These are phyloP conservation scores for Trypanosoma lewisi DNA, from an alignment of 208 protist species.

Conservation along the genomic window DNA sequence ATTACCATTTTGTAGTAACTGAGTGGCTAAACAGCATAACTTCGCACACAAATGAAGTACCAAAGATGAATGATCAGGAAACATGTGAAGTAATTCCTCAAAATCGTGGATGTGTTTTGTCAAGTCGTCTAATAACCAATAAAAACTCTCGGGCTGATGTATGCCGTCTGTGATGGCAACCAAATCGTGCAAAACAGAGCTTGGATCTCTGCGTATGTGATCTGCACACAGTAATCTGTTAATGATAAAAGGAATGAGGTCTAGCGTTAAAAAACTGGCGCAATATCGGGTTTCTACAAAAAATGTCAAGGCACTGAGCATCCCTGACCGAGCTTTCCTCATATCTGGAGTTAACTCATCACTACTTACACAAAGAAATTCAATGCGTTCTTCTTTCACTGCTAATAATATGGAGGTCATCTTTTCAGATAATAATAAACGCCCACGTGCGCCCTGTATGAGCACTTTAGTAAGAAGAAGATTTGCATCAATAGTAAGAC, in stretches of 20 bases:
- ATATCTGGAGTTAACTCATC: constrained; percentile 24
- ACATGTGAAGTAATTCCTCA: constrained; percentile 28
- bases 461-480: constrained; percentile 58
- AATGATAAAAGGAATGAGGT: constrained; percentile 43
- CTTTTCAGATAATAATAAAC: constrained; percentile 62
- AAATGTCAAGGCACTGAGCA: constrained; percentile 56
- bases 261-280: constrained; percentile 53
- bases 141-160: constrained; percentile 63
- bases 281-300: constrained; percentile 78
- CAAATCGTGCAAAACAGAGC: constrained; percentile 46
- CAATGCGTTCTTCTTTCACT: constrained; percentile 51
- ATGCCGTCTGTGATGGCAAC: constrained; percentile 61
- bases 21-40: constrained; percentile 38
- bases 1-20: constrained; percentile 43
- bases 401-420: constrained; percentile 54
- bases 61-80: constrained; percentile 27
- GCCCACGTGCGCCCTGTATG: constrained; percentile 44
- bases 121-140: constrained; percentile 47
- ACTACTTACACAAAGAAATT: constrained; percentile 26
- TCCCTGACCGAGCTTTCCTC: constrained; percentile 39
- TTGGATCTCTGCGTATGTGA: constrained; percentile 30
- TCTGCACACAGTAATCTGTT: constrained; percentile 35
- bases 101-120: constrained; percentile 33
- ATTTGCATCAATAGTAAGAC: constrained; percentile 74
- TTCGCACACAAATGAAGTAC: constrained; percentile 48